Percentiles rank a stretch among this genome's conserved stretches.
Evolutionary conservation across 108 stramenopile genomes (phyloP).

Genomic region (Cylindrotheca fusiformis): DNA sequence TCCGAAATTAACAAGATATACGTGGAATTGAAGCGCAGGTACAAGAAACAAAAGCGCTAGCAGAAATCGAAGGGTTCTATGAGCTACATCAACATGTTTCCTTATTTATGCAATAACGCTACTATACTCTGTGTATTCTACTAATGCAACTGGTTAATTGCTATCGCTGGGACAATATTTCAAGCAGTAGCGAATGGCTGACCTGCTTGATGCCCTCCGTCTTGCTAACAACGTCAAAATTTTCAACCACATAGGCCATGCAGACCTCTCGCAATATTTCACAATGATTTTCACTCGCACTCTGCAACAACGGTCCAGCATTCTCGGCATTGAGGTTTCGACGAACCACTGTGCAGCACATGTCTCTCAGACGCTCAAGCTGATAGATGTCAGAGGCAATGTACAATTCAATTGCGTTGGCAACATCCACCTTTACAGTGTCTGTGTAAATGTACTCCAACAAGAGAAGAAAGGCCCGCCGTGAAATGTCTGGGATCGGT

Average conservation of each 20-base stretch:
- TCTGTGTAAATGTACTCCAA: slow-evolving; percentile 96
- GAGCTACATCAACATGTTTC: no score
- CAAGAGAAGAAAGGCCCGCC: slow-evolving; percentile 83
- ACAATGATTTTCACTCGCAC: slow-evolving; percentile 89
- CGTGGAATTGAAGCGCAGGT: slow-evolving; percentile 4
- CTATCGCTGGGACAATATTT: slow-evolving; percentile 78
- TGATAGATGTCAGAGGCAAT: slow-evolving; percentile 91
- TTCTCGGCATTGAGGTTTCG: slow-evolving; percentile 88
- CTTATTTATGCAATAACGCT: no score
- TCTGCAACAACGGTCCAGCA: slow-evolving; percentile 85
- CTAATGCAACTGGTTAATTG: no score
- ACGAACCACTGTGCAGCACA: slow-evolving; percentile 90
- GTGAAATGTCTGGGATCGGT: slow-evolving; percentile 64
- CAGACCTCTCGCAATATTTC: slow-evolving; percentile 84
- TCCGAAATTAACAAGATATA: slow-evolving; percentile 14
- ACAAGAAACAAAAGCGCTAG: no score
- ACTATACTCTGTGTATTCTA: no score
- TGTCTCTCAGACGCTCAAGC: slow-evolving; percentile 87
- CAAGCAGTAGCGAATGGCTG: slow-evolving; percentile 87
- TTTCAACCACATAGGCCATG: slow-evolving; percentile 87
- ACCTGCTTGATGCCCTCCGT: slow-evolving; percentile 91
- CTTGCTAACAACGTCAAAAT: slow-evolving; percentile 95
- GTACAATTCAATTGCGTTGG: slow-evolving; percentile 90
- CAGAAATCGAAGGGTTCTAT: no score
- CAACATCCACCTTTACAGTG: slow-evolving; percentile 82